Base-by-base conservation (phyloP, 1,284 basidiomycete species). In the Coniferiporia weirii region DNA sequence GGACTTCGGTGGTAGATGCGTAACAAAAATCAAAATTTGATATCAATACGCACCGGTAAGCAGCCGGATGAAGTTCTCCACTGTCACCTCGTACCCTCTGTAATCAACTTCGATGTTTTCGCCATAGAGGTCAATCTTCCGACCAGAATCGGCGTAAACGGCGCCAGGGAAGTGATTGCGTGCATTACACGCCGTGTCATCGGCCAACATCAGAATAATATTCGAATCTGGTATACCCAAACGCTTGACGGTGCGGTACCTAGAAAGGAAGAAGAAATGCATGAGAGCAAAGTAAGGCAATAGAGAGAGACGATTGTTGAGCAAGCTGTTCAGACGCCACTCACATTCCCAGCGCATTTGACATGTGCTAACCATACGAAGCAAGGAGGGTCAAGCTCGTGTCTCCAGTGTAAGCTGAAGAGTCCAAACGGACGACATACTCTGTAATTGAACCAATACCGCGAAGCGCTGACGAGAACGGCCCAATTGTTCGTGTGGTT, bases 401-500 rank as follows among this genome's bases (percentile, higher is more conserved):
- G 20, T 7, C 12, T n/a, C n/a, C 5, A 17, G 7, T 32, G 45
- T 20, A 56, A 44, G 20, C 19, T 47, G 4, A 13, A 27, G 0
- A n/a, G 8, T 34, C 79, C 88, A 27, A 5, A 5, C 27, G 27
- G 27, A 27, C 27, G 27, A 27, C 27, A 57, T 68, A 96, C 95
- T 45, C 96, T 79, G 69, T 99, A 99, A 71, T 99, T 99, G 80
- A 99, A 98, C 95, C 95, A 98, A 70, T 95, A 98, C 61, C 95
- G 75, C 5, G 93, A 96, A 0, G 97, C 82, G 68, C 92, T 95
- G 1, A 98, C 95, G 22, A 99, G 78, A 1, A 99, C 95, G 0
- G 96, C 96, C 96, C 96, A 99, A 71, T 99, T 99, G 70, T 98
- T 99, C 1, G 96, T 95, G 68, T 96, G 93, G 4, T 76, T 75